phyloP scores from a whole-genome alignment of 768 basidiomycete species.

The Austroboletus festivus region DNA sequence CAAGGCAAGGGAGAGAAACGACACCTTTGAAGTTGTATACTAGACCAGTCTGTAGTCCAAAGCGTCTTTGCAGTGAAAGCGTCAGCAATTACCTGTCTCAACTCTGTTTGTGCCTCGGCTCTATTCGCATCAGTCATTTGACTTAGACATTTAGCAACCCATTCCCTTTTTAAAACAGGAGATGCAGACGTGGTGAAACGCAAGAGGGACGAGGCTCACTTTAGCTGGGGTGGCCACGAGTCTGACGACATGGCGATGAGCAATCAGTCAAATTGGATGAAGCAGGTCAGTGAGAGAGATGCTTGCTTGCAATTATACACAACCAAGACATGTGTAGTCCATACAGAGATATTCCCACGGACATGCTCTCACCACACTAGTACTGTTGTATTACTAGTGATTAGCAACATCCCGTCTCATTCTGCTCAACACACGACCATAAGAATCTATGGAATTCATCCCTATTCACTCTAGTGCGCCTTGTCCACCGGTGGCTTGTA shows the following conservation, averaged over 20 bases:
- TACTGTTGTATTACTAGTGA: too few relatives aligned
- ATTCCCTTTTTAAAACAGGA: conserved; percentile 63
- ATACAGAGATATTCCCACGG: conserved; percentile 28
- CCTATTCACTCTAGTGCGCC: conserved; percentile 27
- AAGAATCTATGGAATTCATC: conserved; percentile 24
- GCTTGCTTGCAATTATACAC: too few relatives aligned
- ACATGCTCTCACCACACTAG: neutral
- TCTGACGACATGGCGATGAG: conserved; percentile 59
- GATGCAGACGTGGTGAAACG: conserved; percentile 8
- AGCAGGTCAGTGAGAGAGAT: too few relatives aligned
- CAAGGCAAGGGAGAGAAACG: neutral
- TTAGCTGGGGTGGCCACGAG: conserved; percentile 78
- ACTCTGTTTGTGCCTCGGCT: conserved; percentile 84
- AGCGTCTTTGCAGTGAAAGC: conserved; percentile 81
- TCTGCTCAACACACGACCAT: conserved; percentile 20
- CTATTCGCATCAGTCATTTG: conserved; percentile 89
- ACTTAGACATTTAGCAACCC: conserved; percentile 91
- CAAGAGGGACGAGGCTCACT: conserved; percentile 42
- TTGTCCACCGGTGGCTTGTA: conserved; percentile 39
- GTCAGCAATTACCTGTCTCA: conserved; percentile 95
- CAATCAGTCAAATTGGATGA: neutral
- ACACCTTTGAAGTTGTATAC: conserved; percentile 83
- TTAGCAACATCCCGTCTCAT: too few relatives aligned
- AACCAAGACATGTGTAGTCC: too few relatives aligned
- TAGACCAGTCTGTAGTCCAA: conserved; percentile 93